Conservation (phyloP, 148 eudicot genomes). For the Limonium bicolor region DNA sequence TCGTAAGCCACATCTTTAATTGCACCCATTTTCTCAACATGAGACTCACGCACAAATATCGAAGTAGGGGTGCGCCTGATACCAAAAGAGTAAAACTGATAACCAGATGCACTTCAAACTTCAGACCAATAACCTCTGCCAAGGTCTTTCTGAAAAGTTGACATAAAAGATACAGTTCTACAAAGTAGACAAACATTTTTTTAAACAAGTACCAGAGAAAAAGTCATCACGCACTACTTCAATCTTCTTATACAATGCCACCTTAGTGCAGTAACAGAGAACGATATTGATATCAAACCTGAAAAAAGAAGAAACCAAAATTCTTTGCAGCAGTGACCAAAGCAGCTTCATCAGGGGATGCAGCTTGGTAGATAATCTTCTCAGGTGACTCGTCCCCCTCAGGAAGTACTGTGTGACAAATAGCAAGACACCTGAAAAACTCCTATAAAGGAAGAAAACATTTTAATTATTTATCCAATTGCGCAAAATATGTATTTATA, state of each 20-base stretch:
- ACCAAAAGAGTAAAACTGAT: slow-evolving; percentile 3
- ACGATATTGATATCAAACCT: slow-evolving; percentile 43
- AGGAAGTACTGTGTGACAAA: slow-evolving; percentile 96
- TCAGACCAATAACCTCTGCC: too few relatives aligned
- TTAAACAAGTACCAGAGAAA: too few relatives aligned
- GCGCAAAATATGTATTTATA: too few relatives aligned
- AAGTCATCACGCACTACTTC: too few relatives aligned
- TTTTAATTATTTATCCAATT: too few relatives aligned
- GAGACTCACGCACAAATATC: slow-evolving; percentile 91
- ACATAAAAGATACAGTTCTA: too few relatives aligned
- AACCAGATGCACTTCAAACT: neutral
- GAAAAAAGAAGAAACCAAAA: slow-evolving; percentile 97
- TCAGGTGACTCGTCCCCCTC: slow-evolving; percentile 97
- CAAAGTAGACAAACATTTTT: too few relatives aligned
- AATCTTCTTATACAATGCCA: too few relatives aligned
- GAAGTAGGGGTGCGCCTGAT: slow-evolving; percentile 91
- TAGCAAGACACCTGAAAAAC: slow-evolving; percentile 96
- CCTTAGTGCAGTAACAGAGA: too few relatives aligned
- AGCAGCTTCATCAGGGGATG: slow-evolving; percentile 99
- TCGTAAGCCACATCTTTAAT: slow-evolving; percentile 73
- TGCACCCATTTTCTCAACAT: slow-evolving; percentile 84
- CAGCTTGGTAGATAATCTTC: slow-evolving; percentile 85
- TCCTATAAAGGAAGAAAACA: slow-evolving; percentile 24
- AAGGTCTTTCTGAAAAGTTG: too few relatives aligned
- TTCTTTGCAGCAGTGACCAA: slow-evolving; percentile 92